Conservation (phyloP, 177 flowering plant species). For the Vitis hybrid region DNA sequence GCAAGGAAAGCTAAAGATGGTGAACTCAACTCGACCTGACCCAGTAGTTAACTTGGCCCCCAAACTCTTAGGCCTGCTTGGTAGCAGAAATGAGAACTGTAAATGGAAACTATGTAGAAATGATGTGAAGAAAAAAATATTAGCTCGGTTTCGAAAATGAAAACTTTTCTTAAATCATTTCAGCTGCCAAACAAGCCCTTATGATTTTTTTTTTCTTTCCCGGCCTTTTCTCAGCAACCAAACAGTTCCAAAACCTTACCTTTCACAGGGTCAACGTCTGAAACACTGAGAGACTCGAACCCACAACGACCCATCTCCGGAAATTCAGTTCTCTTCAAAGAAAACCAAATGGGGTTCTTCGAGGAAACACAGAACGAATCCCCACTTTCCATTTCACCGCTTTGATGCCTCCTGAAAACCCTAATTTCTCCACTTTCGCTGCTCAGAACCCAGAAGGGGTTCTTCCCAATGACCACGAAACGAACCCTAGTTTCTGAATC, state of each 20-base stretch:
- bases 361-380: constrained; percentile 64
- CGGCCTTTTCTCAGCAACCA: constrained; percentile 4
- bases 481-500: constrained; percentile 26
- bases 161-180: not conserved
- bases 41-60: too few relatives aligned
- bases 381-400: constrained; percentile 46
- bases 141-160: not conserved
- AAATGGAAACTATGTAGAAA: too few relatives aligned
- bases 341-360: constrained; percentile 52
- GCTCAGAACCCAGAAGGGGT: constrained; percentile 67
- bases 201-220: not conserved
- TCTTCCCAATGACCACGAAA: constrained; percentile 67
- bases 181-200: too few relatives aligned
- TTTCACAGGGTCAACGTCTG: constrained; percentile 64
- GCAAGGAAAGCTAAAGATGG: too few relatives aligned
- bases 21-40: too few relatives aligned
- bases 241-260: constrained; percentile 35
- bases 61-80: not conserved
- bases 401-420: constrained; percentile 49
- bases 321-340: constrained; percentile 26
- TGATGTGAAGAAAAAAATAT: too few relatives aligned
- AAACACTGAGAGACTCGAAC: constrained; percentile 37
- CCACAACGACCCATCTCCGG: constrained; percentile 22
- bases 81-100: too few relatives aligned
- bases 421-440: constrained; percentile 23